Evolutionary conservation across 257 asterid genomes (phyloP).

Genomic region (Gentiana dahurica): DNA sequence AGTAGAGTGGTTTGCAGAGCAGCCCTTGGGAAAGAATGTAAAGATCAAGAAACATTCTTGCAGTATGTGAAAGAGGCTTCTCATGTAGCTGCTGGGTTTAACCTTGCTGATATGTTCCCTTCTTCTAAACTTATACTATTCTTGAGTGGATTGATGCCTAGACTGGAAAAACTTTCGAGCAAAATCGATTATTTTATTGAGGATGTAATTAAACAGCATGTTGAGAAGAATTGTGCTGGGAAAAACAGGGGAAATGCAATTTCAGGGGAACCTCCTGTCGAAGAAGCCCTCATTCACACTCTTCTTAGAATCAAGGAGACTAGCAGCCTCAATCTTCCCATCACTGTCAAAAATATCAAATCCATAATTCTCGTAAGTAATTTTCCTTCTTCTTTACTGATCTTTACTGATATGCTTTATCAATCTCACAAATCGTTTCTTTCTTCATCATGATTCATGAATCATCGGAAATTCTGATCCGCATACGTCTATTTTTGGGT

Average conservation of each 20-base stretch:
- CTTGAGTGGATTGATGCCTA: slow-evolving; percentile 6
- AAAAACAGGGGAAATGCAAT: slow-evolving; percentile 1
- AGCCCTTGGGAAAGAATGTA: slow-evolving; percentile 18
- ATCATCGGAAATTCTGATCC: no score
- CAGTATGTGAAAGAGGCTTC: slow-evolving; percentile 7
- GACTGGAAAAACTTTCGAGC: slow-evolving; percentile 8
- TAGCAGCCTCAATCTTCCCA: slow-evolving; percentile 11
- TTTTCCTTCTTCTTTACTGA: no score
- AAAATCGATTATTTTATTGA: slow-evolving; percentile 18
- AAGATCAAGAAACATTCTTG: slow-evolving; percentile 12
- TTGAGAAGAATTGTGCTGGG: slow-evolving; percentile 4
- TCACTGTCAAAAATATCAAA: slow-evolving; percentile 24
- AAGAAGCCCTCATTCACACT: background rate
- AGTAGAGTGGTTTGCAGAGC: slow-evolving; percentile 20
- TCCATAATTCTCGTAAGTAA: slow-evolving; percentile 22
- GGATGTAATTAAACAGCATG: slow-evolving; percentile 21
- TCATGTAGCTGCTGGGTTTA: slow-evolving; percentile 15
- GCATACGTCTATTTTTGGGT: no score
- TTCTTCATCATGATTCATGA: no score
- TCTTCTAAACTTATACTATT: slow-evolving; percentile 14
- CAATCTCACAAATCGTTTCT: no score
- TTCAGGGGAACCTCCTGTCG: background rate
- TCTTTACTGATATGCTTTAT: no score
- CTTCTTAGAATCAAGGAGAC: slow-evolving; percentile 1
- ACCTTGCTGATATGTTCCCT: slow-evolving; percentile 28